These are phyloP conservation scores for Novymonas esmeraldas DNA, from an alignment of 208 protist genomes.

Conservation along the genomic window DNA sequence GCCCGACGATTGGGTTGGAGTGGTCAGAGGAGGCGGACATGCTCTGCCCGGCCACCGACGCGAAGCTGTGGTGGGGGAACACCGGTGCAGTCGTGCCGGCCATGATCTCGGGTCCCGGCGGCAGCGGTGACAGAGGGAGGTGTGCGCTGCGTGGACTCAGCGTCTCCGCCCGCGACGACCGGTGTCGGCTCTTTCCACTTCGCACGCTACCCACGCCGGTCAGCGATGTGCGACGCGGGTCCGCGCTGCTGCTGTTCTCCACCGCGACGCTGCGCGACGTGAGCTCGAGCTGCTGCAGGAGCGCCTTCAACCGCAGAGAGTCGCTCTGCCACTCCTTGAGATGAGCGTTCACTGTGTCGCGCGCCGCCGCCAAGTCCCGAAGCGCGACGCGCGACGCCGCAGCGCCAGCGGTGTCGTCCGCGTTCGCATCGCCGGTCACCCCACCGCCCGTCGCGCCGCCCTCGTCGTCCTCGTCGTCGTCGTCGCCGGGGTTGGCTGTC, in stretches of 20 bases:
- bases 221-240: too few relatives aligned
- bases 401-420: not conserved
- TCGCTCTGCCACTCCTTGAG: conserved; percentile 43
- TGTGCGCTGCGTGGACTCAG: not conserved
- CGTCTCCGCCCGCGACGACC: not conserved
- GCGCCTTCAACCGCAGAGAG: conserved; percentile 38
- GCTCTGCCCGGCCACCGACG: too few relatives aligned
- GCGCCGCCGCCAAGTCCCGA: conserved; percentile 37
- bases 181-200: too few relatives aligned
- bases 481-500: conserved; percentile 15
- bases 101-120: not conserved
- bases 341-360: conserved; percentile 35
- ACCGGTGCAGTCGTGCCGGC: not conserved
- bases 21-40: too few relatives aligned
- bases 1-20: too few relatives aligned
- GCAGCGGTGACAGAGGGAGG: not conserved
- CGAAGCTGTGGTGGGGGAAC: too few relatives aligned
- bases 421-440: too few relatives aligned
- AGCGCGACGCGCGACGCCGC: conserved; percentile 23
- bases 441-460: too few relatives aligned
- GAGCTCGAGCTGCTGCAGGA: conserved; percentile 61
- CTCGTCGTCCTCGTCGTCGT: conserved; percentile 32
- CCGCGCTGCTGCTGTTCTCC: too few relatives aligned
- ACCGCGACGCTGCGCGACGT: conserved; percentile 13
- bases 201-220: too few relatives aligned